phyloP scores from a whole-genome alignment of 257 asterid species.

The Nemophila menziesii region DNA sequence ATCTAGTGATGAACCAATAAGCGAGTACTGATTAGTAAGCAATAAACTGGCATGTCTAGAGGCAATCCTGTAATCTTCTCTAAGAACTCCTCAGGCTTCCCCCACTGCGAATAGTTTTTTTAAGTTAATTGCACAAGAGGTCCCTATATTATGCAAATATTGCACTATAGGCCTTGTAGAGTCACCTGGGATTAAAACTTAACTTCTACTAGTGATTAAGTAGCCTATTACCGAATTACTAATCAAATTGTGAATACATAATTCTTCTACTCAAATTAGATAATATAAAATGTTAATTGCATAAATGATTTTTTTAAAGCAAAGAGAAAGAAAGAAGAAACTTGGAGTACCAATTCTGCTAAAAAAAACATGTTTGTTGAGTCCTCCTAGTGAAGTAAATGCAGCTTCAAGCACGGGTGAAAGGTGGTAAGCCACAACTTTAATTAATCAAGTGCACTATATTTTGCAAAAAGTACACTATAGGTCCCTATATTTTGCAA shows the following conservation, averaged over 20 bases:
- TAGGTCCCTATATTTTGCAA: too few species aligned
- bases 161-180: too few species aligned
- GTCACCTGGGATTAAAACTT: constrained; percentile 90
- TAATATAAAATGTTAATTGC: too few species aligned
- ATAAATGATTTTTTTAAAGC: too few species aligned
- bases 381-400: constrained; percentile 96
- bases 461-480: too few species aligned
- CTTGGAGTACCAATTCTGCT: constrained; percentile 80
- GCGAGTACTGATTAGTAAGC: constrained; percentile 16
- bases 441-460: constrained; percentile 30
- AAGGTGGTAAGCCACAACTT: constrained; percentile 92
- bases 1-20: not conserved
- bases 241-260: not conserved
- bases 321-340: too few species aligned
- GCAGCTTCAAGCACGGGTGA: constrained; percentile 96
- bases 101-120: too few species aligned
- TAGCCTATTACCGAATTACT: constrained; percentile 22
- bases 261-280: too few species aligned
- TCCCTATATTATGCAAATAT: too few species aligned
- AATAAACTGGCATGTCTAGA: constrained; percentile 68
- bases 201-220: constrained; percentile 92
- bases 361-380: constrained; percentile 90
- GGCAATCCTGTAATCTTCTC: constrained; percentile 95
- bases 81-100: too few species aligned
- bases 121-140: too few species aligned